Evolutionary conservation across 163 green algal genomes (phyloP).

Genomic region (Botryococcus braunii): DNA sequence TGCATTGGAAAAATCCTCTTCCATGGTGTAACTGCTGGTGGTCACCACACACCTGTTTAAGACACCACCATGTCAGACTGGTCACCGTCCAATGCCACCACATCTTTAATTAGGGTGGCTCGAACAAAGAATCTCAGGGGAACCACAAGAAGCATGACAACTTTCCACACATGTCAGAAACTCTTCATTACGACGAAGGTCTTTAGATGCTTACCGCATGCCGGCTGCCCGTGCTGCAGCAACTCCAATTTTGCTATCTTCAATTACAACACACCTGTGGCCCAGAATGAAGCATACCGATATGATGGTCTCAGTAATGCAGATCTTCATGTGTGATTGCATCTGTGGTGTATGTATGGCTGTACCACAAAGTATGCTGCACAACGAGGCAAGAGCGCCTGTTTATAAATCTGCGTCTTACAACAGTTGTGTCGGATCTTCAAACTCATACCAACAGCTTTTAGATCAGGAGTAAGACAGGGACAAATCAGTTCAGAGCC

Average conservation of each 20-base stretch:
- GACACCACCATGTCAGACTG: not conserved
- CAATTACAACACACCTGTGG: conserved; percentile 86
- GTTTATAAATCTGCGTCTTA: too few relatives aligned
- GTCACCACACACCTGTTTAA: conserved; percentile 78
- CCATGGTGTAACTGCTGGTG: conserved; percentile 82
- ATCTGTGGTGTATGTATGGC: too few relatives aligned
- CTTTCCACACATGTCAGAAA: not conserved
- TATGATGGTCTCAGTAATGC: too few relatives aligned
- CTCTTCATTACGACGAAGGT: not conserved
- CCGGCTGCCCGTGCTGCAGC: conserved; percentile 84
- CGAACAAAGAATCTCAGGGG: not conserved
- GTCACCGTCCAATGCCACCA: not conserved
- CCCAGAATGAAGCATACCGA: too few relatives aligned
- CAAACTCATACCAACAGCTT: conserved; percentile 1
- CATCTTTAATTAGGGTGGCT: not conserved
- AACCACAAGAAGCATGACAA: not conserved
- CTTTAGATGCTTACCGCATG: conserved; percentile 81
- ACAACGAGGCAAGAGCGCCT: too few relatives aligned
- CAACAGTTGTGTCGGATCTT: too few relatives aligned
- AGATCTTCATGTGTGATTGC: too few relatives aligned
- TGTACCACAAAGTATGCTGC: too few relatives aligned
- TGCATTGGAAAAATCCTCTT: conserved; percentile 79
- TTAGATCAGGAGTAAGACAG: not conserved
- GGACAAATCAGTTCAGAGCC: too few relatives aligned
- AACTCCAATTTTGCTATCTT: conserved; percentile 89